Conservation (phyloP, 345 rosid species). For the Eucalyptus shirleyi region DNA sequence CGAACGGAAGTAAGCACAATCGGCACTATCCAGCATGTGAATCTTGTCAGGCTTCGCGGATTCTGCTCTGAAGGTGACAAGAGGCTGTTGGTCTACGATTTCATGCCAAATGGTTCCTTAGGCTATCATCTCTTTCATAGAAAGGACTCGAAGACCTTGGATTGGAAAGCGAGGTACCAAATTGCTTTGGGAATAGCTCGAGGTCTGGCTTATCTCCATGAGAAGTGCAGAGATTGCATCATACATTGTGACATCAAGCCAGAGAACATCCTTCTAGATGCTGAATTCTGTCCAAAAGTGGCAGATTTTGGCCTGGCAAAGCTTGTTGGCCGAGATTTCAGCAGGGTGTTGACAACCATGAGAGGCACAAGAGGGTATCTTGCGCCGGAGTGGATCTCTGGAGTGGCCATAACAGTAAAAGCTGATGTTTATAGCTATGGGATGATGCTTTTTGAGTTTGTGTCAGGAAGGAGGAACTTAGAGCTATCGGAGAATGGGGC, state of each 20-base stretch:
- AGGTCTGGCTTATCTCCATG: too few species aligned
- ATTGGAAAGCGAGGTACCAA: too few species aligned
- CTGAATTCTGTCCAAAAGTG: conserved; percentile 13
- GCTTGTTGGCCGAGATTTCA: conserved; percentile 71
- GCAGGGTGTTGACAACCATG: conserved; percentile 68
- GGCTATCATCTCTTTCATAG: too few species aligned
- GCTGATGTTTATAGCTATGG: conserved; percentile 89
- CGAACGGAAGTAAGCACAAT: conserved; percentile 68
- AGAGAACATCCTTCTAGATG: too few species aligned
- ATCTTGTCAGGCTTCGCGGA: conserved; percentile 72
- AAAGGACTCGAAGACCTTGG: too few species aligned
- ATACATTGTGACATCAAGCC: too few species aligned
- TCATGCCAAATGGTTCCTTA: too few species aligned
- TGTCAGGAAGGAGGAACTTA: conserved; percentile 64
- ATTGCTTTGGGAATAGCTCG: too few species aligned
- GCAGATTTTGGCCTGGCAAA: conserved; percentile 84
- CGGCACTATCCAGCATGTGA: conserved; percentile 72
- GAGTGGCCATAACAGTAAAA: conserved; percentile 61
- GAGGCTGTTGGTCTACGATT: too few species aligned
- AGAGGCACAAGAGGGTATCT: conserved; percentile 89
- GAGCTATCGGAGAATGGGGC: conserved; percentile 36
- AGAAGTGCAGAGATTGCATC: too few species aligned
- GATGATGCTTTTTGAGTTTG: conserved; percentile 71
- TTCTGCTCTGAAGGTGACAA: conserved; percentile 59
- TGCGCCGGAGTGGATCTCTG: conserved; percentile 85